phyloP scores from a whole-genome alignment of 2,329 filamentous ascomycete species.

The Rugonectria rugulosa region DNA sequence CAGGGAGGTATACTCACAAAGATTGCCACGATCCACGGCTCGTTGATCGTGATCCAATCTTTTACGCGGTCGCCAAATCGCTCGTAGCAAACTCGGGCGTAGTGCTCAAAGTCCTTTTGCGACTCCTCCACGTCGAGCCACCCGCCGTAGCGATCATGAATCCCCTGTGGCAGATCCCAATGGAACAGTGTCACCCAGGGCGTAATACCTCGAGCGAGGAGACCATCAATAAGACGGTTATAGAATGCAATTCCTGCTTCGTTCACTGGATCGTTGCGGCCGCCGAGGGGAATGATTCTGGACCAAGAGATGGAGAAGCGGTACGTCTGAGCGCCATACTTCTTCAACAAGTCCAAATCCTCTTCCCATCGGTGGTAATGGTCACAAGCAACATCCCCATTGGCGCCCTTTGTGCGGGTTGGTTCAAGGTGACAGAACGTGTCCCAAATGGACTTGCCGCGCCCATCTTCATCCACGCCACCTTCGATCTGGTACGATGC shows the following conservation, averaged over 20 bases:
- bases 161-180: constrained; percentile 59
- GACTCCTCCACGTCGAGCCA: constrained; percentile 43
- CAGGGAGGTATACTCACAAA: constrained; percentile 28
- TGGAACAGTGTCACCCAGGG: constrained; percentile 71
- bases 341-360: constrained; percentile 67
- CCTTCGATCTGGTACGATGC: constrained; percentile 56
- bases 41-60: constrained; percentile 51
- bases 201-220: constrained; percentile 63
- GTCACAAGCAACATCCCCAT: constrained; percentile 57
- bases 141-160: constrained; percentile 48
- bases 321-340: constrained; percentile 65
- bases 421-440: constrained; percentile 50
- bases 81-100: constrained; percentile 46
- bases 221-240: constrained; percentile 64
- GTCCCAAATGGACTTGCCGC: constrained; percentile 54
- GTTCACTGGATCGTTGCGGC: constrained; percentile 68
- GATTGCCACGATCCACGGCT: constrained; percentile 48
- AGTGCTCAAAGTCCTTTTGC: constrained; percentile 46
- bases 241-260: constrained; percentile 68
- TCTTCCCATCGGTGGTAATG: constrained; percentile 53
- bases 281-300: constrained; percentile 70
- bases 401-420: constrained; percentile 48
- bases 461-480: constrained; percentile 49
- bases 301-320: constrained; percentile 73
- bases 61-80: constrained; percentile 51